phyloP scores from a whole-genome alignment of 1,139 yeast genomes.

The Hemisphaericaspora lyxosophila region DNA sequence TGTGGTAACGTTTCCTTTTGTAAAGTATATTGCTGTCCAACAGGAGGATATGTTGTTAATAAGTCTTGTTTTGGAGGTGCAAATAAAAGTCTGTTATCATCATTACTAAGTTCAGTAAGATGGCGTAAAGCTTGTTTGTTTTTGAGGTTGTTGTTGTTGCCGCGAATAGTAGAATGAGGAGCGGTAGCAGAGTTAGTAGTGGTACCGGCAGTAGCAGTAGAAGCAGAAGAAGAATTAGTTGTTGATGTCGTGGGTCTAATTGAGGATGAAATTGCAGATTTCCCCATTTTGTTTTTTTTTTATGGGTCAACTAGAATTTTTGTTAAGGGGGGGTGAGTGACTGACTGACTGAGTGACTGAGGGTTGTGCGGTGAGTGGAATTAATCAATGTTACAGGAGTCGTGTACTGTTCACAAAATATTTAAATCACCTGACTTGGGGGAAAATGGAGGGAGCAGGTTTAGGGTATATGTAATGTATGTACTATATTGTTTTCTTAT shows the following conservation, averaged over 20 bases:
- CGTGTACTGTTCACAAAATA: no score
- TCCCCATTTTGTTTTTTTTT: conserved; percentile 9
- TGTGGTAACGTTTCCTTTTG: no score
- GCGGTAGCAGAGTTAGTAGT: neutral
- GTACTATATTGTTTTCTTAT: no score
- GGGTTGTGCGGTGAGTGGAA: neutral
- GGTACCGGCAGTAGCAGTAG: neutral
- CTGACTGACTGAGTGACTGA: neutral
- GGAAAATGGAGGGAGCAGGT: no score
- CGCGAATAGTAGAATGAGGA: no score
- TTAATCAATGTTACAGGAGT: neutral
- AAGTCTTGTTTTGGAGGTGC: conserved; percentile 21
- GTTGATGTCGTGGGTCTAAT: conserved; percentile 6
- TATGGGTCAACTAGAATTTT: neutral
- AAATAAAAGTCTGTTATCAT: conserved; percentile 14
- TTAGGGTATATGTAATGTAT: no score
- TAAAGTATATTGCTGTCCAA: neutral
- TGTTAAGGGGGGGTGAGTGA: neutral
- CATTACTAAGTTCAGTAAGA: conserved; percentile 3
- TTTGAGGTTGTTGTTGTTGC: neutral
- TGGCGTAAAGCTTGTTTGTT: conserved; percentile 1
- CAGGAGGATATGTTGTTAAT: conserved; percentile 18
- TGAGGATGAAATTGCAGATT: conserved; percentile 12
- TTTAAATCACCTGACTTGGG: no score
- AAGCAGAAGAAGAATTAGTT: conserved; percentile 2